A percentile compares a stretch with the other conserved stretches of the same genome.
These are phyloP conservation scores for Blastocystis hominis DNA, from an alignment of 352 stramenopile genomes.

Conservation along the genomic window DNA sequence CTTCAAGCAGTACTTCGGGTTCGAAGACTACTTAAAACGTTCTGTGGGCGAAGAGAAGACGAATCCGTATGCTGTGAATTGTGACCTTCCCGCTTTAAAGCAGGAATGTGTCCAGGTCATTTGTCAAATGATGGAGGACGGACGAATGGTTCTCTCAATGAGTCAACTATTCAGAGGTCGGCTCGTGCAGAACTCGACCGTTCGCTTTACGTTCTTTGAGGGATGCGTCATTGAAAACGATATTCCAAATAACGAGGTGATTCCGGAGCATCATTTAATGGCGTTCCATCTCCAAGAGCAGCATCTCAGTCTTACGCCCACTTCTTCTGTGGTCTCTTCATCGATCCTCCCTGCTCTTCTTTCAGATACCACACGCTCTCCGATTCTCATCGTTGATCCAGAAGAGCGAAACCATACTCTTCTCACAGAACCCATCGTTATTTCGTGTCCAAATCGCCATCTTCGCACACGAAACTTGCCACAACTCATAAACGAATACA, in stretches of 20 bases:
- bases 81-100: not conserved
- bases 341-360: not conserved
- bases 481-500: not conserved
- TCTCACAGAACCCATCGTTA: not conserved
- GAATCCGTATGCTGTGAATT: not conserved
- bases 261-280: not conserved
- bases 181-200: not conserved
- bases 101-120: conserved; percentile 10
- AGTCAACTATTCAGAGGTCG: not conserved
- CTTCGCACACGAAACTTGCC: not conserved
- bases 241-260: not conserved
- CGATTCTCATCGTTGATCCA: not conserved
- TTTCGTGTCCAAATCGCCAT: conserved; percentile 18
- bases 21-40: not conserved
- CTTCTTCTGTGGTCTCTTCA: not conserved
- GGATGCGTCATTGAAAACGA: not conserved
- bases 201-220: not conserved
- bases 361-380: not conserved
- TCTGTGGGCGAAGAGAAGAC: not conserved
- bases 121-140: not conserved
- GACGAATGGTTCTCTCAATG: not conserved
- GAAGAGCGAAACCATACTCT: not conserved
- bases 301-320: not conserved
- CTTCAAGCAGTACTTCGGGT: not conserved
- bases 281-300: not conserved